phyloP scores from a whole-genome alignment of 805 yeast species.

The Candida boleticola region DNA sequence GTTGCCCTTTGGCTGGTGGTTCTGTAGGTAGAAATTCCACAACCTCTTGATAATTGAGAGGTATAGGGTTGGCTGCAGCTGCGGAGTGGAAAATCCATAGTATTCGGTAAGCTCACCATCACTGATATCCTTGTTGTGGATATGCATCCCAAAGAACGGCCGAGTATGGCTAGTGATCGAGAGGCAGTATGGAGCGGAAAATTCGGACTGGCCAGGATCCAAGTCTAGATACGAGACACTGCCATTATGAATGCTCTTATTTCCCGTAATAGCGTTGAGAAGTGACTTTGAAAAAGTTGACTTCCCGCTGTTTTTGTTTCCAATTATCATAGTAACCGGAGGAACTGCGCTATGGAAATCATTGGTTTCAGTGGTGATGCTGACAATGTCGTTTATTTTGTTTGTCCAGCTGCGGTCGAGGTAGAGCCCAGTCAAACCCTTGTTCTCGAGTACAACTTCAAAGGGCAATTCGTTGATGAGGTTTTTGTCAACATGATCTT shows the following conservation, averaged over 20 bases:
- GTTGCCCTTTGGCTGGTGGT: constrained; percentile 18
- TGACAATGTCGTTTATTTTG: constrained; percentile 6
- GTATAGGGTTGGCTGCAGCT: constrained; percentile 61
- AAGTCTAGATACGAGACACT: constrained; percentile 60
- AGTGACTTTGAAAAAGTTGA: constrained; percentile 64
- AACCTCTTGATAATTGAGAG: constrained; percentile 41
- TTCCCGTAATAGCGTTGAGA: constrained; percentile 43
- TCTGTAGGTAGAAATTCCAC: constrained; percentile 24
- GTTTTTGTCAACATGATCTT: background rate
- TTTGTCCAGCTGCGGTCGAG: constrained; percentile 13
- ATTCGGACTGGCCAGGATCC: constrained; percentile 90
- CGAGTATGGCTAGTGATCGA: constrained; percentile 44
- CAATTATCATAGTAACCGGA: constrained; percentile 44
- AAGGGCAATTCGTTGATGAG: constrained; percentile 25
- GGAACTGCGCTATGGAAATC: no score
- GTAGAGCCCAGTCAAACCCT: constrained; percentile 18
- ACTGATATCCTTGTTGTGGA: constrained; percentile 14
- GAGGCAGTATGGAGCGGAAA: constrained; percentile 67
- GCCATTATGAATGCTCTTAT: constrained; percentile 13
- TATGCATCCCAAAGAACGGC: constrained; percentile 27
- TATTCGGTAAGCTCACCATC: constrained; percentile 21
- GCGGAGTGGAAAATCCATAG: constrained; percentile 69
- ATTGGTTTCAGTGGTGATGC: constrained; percentile 4
- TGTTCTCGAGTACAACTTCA: constrained; percentile 27
- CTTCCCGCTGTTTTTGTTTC: constrained; percentile 79